Percentiles rank a stretch among this genome's conserved stretches.
These are phyloP conservation scores for Fusarium sp. DNA, from an alignment of 2,329 filamentous ascomycete species.

Conservation along the genomic window DNA sequence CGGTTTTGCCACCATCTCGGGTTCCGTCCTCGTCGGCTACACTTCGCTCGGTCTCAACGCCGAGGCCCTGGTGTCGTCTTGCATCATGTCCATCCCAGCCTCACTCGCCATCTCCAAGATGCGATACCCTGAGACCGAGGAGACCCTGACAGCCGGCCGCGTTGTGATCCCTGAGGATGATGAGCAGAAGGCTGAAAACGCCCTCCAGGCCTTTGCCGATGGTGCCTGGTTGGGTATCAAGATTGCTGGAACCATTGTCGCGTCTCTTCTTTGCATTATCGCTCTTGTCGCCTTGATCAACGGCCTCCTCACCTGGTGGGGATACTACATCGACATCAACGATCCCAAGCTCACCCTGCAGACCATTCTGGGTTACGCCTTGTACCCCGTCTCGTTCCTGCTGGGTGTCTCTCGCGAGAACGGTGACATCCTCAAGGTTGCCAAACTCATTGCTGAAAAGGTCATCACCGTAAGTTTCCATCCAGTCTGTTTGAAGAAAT, in stretches of 20 bases:
- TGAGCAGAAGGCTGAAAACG: slow-evolving; percentile 81
- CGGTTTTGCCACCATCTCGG: slow-evolving; percentile 92
- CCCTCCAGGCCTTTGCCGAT: slow-evolving; percentile 85
- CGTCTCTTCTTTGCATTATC: slow-evolving; percentile 85
- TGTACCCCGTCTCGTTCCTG: slow-evolving; percentile 84
- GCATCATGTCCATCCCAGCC: slow-evolving; percentile 95
- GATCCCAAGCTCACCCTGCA: slow-evolving; percentile 77
- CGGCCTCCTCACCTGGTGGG: slow-evolving; percentile 86
- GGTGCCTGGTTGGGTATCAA: slow-evolving; percentile 89
- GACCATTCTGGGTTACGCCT: slow-evolving; percentile 80
- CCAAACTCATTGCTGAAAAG: slow-evolving; percentile 85
- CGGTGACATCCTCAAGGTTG: slow-evolving; percentile 76
- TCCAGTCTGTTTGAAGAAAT: background rate
- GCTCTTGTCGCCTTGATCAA: slow-evolving; percentile 80
- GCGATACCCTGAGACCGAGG: slow-evolving; percentile 88
- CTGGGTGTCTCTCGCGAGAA: slow-evolving; percentile 75
- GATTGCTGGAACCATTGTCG: slow-evolving; percentile 85
- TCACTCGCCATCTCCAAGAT: slow-evolving; percentile 91
- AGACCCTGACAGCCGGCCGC: slow-evolving; percentile 83
- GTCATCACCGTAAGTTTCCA: slow-evolving; percentile 72
- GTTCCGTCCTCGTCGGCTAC: slow-evolving; percentile 87
- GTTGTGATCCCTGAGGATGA: slow-evolving; percentile 85
- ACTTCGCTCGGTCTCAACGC: slow-evolving; percentile 85
- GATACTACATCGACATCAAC: slow-evolving; percentile 79
- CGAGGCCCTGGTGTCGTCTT: slow-evolving; percentile 88